These are phyloP conservation scores for Ulmus americana DNA, from an alignment of 331 rosid genomes.

Conservation along the genomic window DNA sequence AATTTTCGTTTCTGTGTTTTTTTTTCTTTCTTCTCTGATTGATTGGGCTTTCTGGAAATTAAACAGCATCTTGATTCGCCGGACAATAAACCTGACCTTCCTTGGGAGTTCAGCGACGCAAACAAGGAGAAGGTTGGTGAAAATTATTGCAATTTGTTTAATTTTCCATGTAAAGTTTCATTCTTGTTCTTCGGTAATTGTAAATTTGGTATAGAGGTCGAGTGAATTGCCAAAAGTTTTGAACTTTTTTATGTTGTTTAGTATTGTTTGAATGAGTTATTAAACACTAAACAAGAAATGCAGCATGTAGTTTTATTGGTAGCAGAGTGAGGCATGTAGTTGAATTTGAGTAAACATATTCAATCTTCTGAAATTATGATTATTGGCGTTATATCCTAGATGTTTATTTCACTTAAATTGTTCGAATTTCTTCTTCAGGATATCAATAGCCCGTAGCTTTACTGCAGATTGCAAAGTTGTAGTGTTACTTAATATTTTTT, in stretches of 20 bases:
- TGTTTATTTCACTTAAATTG: not conserved
- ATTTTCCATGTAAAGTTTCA: not conserved
- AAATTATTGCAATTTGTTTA: not conserved
- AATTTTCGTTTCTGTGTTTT: not conserved
- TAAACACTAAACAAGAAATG: not conserved
- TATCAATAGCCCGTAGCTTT: no score
- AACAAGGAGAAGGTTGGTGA: conserved; percentile 57
- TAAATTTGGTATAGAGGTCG: not conserved
- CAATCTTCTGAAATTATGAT: not conserved
- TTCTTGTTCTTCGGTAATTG: not conserved
- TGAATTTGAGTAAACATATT: not conserved
- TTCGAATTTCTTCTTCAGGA: no score
- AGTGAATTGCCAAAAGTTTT: not conserved
- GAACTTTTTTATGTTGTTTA: not conserved
- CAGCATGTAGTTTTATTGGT: not conserved
- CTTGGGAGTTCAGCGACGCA: conserved; percentile 63
- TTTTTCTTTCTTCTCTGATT: not conserved
- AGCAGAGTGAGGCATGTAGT: not conserved
- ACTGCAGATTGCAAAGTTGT: no score
- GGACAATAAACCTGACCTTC: conserved; percentile 68
- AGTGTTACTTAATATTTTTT: no score
- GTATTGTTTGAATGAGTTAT: not conserved
- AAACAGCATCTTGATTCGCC: conserved; percentile 79
- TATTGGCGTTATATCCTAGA: not conserved
- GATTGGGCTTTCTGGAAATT: conserved; percentile 9